A percentile compares a stretch with the other conserved stretches of the same genome.
phyloP scores from a whole-genome alignment of 228 moss, liverwort and hornwort species.

The Sphagnum fallax region DNA sequence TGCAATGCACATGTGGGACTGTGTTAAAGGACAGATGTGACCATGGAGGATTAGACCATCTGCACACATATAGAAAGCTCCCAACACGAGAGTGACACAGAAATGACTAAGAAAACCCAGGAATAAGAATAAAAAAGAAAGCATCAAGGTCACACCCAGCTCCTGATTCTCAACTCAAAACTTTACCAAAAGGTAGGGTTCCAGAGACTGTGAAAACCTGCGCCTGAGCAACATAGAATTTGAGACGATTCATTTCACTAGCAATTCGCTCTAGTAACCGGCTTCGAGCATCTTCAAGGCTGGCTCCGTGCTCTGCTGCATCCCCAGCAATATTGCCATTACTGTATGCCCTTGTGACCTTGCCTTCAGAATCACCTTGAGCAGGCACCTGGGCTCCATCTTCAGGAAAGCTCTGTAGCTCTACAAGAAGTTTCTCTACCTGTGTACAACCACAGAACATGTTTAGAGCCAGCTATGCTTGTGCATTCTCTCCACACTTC shows the following conservation, averaged over 20 bases:
- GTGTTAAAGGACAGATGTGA: too few relatives aligned
- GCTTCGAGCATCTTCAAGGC: constrained; percentile 68
- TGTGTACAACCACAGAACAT: constrained; percentile 6
- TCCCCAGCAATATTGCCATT: constrained; percentile 43
- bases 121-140: too few relatives aligned
- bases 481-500: too few relatives aligned
- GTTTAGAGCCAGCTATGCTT: neutral
- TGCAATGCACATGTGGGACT: too few relatives aligned
- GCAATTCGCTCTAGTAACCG: constrained; percentile 89
- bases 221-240: constrained; percentile 87
- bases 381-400: constrained; percentile 49
- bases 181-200: too few relatives aligned
- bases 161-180: too few relatives aligned
- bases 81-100: too few relatives aligned
- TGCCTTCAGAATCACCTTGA: constrained; percentile 30
- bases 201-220: constrained; percentile 33
- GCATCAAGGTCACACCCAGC: too few relatives aligned
- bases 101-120: too few relatives aligned
- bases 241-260: constrained; percentile 93
- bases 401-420: constrained; percentile 81
- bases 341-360: constrained; percentile 33
- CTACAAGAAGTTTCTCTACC: constrained; percentile 89
- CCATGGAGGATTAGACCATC: too few relatives aligned
- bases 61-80: too few relatives aligned
- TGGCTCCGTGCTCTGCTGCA: constrained; percentile 54